These are phyloP conservation scores for Alternaria longipes DNA, from an alignment of 2,329 filamentous ascomycete species.

Conservation along the genomic window DNA sequence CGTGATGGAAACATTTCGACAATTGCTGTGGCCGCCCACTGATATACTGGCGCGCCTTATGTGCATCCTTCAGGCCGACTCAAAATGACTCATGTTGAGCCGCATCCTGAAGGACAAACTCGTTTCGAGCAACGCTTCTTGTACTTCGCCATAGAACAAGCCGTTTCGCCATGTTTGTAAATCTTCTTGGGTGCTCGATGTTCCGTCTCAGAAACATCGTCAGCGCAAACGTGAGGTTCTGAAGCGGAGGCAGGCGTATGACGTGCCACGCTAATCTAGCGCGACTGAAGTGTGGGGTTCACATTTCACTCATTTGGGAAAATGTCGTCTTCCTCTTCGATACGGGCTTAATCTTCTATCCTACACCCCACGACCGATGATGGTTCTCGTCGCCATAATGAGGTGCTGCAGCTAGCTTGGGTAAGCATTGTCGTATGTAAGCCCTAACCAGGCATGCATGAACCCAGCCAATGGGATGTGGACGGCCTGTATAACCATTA, in stretches of 20 bases:
- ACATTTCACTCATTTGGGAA: not conserved
- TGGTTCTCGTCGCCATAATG: not conserved
- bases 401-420: not conserved
- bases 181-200: not conserved
- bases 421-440: not conserved
- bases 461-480: not conserved
- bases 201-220: not conserved
- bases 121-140: not conserved
- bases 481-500: not conserved
- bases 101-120: not conserved
- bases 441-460: not conserved
- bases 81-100: slow-evolving; percentile 8
- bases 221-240: not conserved
- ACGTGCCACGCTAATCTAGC: not conserved
- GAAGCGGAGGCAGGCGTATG: not conserved
- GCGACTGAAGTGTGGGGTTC: not conserved
- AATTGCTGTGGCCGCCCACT: not conserved
- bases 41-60: not conserved
- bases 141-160: too few species aligned
- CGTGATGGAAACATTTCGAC: not conserved
- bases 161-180: too few species aligned
- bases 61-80: not conserved
- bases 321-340: not conserved
- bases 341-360: not conserved
- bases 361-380: not conserved